Evolutionary conservation across 768 basidiomycete genomes (phyloP), one percentile per base, ranked within the genome.

Genomic region (Candolleomyces aberdarensis): DNA sequence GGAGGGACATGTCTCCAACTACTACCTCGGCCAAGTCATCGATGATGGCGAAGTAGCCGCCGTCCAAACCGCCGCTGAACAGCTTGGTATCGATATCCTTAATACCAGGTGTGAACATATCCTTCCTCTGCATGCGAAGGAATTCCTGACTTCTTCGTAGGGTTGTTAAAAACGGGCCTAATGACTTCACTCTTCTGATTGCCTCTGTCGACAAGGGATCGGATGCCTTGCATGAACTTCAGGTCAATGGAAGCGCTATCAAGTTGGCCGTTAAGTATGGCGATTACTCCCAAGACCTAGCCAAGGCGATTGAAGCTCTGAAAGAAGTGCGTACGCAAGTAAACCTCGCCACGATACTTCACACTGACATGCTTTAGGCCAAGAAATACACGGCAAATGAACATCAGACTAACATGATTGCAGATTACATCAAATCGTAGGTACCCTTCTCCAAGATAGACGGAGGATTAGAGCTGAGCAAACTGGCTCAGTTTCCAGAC

Each of bases 1-100:
- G 57, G 78, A 85, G 20, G 93, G 93, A 0, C 91, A 94, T 61
- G 70, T 92, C 56, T 91, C 88, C 32, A 92, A 93, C 70, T 96
- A 95, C 72, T 96, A 96, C 69, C 84, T 88, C 29, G 92, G 91
- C 0, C 81, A 89, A 62, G 70, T 81, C 10, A 84, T 89, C 20
- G 80, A 82, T n/a, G 89, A 93, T 62, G 84, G 85, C 0, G 94
- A 94, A 69, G 91, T 94, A 6, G 84, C 85, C 22, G 80, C 81
- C 0, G 83, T 95, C 22, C 93, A 94, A 70, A 77, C 76, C 8
- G 86, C 86, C 1, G 87, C 90, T 3, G 94, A 95, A 73, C 84
- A 84, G 62, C 77, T 89, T 31, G 84, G 80, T n/a, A 71, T 95
- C 53, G 88, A 91, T 63, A 81, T 92, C 10, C 70, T 94, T 61